Evolutionary conservation across 768 basidiomycete species (phyloP).

Genomic region (Termitomyces sp.): DNA sequence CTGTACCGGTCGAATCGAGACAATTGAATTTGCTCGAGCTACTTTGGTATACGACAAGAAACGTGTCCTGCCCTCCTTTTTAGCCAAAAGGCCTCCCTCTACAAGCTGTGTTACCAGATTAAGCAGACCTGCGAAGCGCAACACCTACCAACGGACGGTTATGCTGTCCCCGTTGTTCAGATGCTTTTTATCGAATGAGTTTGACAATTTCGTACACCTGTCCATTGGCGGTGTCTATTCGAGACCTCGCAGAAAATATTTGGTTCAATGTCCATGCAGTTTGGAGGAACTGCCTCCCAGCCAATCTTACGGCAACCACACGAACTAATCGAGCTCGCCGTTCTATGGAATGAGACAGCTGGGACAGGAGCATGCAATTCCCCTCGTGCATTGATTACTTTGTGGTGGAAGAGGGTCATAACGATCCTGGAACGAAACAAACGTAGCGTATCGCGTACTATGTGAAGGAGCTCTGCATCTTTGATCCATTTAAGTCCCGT

Average conservation of each 20-base stretch:
- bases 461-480: background rate
- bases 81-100: background rate
- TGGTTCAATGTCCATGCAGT: no score
- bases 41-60: background rate
- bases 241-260: background rate
- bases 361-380: no score
- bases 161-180: background rate
- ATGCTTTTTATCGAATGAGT: background rate
- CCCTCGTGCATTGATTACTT: background rate
- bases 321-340: background rate
- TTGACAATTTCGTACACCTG: no score
- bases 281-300: background rate
- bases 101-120: background rate
- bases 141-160: background rate
- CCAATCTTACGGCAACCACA: no score
- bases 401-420: background rate
- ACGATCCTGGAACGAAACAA: background rate
- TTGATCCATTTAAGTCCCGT: background rate
- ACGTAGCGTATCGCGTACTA: background rate
- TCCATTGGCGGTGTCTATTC: no score
- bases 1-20: background rate
- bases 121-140: no score
- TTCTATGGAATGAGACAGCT: no score
- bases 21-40: background rate
- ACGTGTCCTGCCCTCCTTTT: background rate